Evolutionary conservation across 257 asterid species (phyloP).

Genomic region (Penstemon newberryi): DNA sequence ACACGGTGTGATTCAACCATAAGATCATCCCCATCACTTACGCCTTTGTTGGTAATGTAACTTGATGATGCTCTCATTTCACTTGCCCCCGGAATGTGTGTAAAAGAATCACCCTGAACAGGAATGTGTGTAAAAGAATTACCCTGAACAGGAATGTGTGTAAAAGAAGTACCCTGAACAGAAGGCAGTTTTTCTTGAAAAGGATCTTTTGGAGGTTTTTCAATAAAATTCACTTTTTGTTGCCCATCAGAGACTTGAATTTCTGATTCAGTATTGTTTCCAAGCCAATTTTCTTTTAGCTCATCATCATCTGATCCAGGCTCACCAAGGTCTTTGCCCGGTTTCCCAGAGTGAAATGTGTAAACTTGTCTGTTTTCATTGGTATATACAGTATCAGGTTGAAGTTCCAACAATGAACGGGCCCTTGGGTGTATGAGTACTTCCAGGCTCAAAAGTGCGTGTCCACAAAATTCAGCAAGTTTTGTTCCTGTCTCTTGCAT

Average conservation of each 20-base stretch:
- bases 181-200: conserved; percentile 27
- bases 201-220: conserved; percentile 21
- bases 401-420: conserved; percentile 49
- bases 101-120: conserved; percentile 20
- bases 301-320: conserved; percentile 58
- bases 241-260: conserved; percentile 32
- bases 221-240: conserved; percentile 21
- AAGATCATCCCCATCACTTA: conserved; percentile 34
- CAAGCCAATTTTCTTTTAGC: conserved; percentile 53
- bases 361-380: conserved; percentile 30
- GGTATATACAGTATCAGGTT: conserved; percentile 27
- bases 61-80: conserved; percentile 22
- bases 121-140: not conserved
- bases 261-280: conserved; percentile 43
- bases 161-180: not conserved
- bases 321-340: conserved; percentile 35
- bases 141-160: conserved; percentile 1
- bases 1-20: conserved; percentile 40
- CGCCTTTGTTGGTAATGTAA: conserved; percentile 23
- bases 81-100: conserved; percentile 11
- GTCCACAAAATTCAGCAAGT: conserved; percentile 57
- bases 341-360: conserved; percentile 30
- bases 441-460: conserved; percentile 70
- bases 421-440: conserved; percentile 77
- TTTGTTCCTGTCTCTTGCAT: conserved; percentile 55